Percentiles rank a stretch among this genome's conserved stretches.
Evolutionary conservation across 2,329 filamentous ascomycete genomes (phyloP).

Genomic region (Fusarium irregulare): DNA sequence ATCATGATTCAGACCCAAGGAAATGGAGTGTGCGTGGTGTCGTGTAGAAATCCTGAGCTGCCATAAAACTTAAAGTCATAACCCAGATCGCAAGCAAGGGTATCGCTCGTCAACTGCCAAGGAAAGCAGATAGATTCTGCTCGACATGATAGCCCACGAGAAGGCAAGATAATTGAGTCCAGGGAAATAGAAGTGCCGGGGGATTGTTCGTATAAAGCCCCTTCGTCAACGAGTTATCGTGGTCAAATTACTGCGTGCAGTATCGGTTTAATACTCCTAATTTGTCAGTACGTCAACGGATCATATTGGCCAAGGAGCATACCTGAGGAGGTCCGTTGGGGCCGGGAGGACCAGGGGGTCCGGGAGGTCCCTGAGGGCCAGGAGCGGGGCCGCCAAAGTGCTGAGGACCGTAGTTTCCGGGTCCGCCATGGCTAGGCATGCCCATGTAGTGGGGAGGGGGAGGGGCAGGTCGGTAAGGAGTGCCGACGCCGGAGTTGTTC

Average conservation of each 20-base stretch:
- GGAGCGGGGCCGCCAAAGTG: slow-evolving; percentile 60
- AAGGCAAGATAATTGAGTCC: slow-evolving; percentile 45
- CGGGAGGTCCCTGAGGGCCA: slow-evolving; percentile 57
- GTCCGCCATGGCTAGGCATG: slow-evolving; percentile 58
- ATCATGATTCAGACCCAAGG: slow-evolving; percentile 55
- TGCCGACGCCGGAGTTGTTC: slow-evolving; percentile 99
- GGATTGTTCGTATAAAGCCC: slow-evolving; percentile 39
- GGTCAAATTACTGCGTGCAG: slow-evolving; percentile 44
- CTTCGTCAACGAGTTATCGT: slow-evolving; percentile 47
- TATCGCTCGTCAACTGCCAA: slow-evolving; percentile 44
- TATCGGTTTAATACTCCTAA: slow-evolving; percentile 31
- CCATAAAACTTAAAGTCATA: slow-evolving; percentile 48
- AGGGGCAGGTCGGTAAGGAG: slow-evolving; percentile 94
- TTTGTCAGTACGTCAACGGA: slow-evolving; percentile 4
- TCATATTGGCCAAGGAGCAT: slow-evolving; percentile 26
- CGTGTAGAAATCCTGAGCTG: slow-evolving; percentile 48
- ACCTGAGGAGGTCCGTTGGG: slow-evolving; percentile 56
- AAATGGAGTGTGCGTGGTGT: slow-evolving; percentile 49
- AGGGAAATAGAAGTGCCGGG: slow-evolving; percentile 44
- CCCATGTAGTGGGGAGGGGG: slow-evolving; percentile 67
- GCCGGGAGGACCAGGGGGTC: slow-evolving; percentile 53
- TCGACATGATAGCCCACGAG: slow-evolving; percentile 37
- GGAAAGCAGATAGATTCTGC: slow-evolving; percentile 40
- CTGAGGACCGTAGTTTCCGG: slow-evolving; percentile 59
- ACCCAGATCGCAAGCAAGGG: slow-evolving; percentile 42